Evolutionary conservation across 768 basidiomycete species (phyloP).

Genomic region (Xerocomus brunneocitrinus): DNA sequence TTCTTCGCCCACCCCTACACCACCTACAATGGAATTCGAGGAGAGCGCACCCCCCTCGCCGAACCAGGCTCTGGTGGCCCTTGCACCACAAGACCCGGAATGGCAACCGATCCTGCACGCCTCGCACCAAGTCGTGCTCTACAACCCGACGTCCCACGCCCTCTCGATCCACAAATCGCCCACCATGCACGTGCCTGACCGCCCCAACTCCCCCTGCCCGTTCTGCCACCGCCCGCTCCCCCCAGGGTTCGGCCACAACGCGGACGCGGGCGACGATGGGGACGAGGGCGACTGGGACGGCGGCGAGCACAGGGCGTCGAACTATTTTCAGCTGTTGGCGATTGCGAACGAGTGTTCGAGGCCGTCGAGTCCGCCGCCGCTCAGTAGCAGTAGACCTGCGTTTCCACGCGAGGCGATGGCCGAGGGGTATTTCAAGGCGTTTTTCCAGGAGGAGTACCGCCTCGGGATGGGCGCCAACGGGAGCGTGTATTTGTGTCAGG

Average conservation of each 20-base stretch:
- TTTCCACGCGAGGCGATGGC: slow-evolving; percentile 77
- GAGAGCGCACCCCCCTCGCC: slow-evolving; percentile 32
- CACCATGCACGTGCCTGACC: slow-evolving; percentile 18
- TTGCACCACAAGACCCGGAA: slow-evolving; percentile 29
- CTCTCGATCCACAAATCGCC: slow-evolving; percentile 53
- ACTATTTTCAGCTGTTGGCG: slow-evolving; percentile 78
- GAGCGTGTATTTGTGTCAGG: slow-evolving; percentile 84
- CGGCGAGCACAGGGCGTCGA: slow-evolving; percentile 53
- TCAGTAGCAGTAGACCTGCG: slow-evolving; percentile 20
- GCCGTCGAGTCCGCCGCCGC: slow-evolving; percentile 47
- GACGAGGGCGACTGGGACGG: slow-evolving; percentile 31
- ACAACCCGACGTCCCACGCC: slow-evolving; percentile 82
- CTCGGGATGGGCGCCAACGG: slow-evolving; percentile 97
- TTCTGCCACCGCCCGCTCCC: slow-evolving; percentile 68
- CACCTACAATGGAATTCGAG: slow-evolving; percentile 26
- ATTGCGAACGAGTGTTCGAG: slow-evolving; percentile 62
- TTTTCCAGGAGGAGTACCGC: slow-evolving; percentile 85
- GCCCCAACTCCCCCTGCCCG: slow-evolving; percentile 47
- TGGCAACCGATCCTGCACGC: slow-evolving; percentile 81
- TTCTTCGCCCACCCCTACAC: no score
- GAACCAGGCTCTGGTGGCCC: slow-evolving; percentile 26
- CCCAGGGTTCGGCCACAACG: slow-evolving; percentile 34
- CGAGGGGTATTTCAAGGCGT: slow-evolving; percentile 88
- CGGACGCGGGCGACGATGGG: slow-evolving; percentile 22
- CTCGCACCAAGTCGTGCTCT: slow-evolving; percentile 84